phyloP scores from a whole-genome alignment of 2,329 filamentous ascomycete species.

The Pyrenophora tritici-repentis region DNA sequence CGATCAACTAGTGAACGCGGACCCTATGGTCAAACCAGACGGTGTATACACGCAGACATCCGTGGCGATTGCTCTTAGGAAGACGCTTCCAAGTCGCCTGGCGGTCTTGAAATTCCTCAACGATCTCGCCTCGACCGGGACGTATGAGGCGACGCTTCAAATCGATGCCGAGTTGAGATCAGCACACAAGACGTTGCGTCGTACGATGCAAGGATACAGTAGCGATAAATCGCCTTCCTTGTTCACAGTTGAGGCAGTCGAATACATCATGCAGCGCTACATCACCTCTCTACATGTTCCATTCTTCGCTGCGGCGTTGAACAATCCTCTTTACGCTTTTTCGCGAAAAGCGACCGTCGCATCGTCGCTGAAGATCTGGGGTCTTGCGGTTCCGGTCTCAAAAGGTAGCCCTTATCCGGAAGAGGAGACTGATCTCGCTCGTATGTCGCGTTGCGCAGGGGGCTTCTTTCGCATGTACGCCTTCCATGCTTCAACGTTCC shows the following conservation, averaged over 20 bases:
- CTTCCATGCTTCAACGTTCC: conserved; percentile 28
- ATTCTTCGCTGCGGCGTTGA: conserved; percentile 27
- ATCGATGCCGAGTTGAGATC: conserved; percentile 27
- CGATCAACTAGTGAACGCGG: conserved; percentile 40
- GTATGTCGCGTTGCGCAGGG: conserved; percentile 28
- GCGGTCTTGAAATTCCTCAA: conserved; percentile 42
- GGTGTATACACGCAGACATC: conserved; percentile 44
- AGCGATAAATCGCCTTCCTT: neutral
- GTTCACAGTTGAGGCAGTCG: conserved; percentile 27
- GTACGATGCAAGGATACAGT: conserved; percentile 19
- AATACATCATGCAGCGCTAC: conserved; percentile 38
- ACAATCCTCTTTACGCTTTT: conserved; percentile 32
- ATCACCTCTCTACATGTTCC: conserved; percentile 32
- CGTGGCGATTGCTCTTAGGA: conserved; percentile 44
- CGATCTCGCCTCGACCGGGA: conserved; percentile 24
- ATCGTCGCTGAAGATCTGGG: conserved; percentile 36
- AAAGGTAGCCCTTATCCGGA: neutral
- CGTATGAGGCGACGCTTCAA: conserved; percentile 36
- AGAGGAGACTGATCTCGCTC: conserved; percentile 19
- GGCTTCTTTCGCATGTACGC: conserved; percentile 33
- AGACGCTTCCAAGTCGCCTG: conserved; percentile 46
- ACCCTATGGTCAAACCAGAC: conserved; percentile 35
- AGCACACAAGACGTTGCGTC: conserved; percentile 28
- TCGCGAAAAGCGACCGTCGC: conserved; percentile 35
- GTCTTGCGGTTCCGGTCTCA: conserved; percentile 12